Conservation (phyloP, 2,329 filamentous ascomycete species). For the Monosporascus sp. region DNA sequence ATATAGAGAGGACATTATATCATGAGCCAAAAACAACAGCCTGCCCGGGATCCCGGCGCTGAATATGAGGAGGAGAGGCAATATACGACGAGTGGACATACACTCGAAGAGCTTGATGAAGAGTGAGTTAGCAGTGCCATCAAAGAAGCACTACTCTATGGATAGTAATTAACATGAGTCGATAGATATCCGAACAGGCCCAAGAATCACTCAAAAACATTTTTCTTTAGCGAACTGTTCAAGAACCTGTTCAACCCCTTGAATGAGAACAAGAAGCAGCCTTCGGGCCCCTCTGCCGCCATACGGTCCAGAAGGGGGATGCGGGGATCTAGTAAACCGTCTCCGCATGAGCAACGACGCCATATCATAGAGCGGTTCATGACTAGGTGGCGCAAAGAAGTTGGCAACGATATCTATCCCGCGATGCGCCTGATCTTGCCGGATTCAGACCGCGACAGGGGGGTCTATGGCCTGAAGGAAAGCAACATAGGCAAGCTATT, state of each 20-base stretch:
- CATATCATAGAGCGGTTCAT: slow-evolving; percentile 86
- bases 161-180: slow-evolving; percentile 4
- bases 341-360: slow-evolving; percentile 72
- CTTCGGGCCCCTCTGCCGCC: slow-evolving; percentile 47
- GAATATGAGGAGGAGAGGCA: slow-evolving; percentile 48
- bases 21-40: slow-evolving; percentile 30
- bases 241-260: slow-evolving; percentile 75
- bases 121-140: slow-evolving; percentile 29
- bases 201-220: slow-evolving; percentile 70
- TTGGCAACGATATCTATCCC: slow-evolving; percentile 90
- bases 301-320: slow-evolving; percentile 53
- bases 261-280: slow-evolving; percentile 73
- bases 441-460: slow-evolving; percentile 86
- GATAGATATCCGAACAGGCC: slow-evolving; percentile 78
- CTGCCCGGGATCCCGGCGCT: slow-evolving; percentile 34
- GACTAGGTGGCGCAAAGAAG: slow-evolving; percentile 76
- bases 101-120: slow-evolving; percentile 39
- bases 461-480: slow-evolving; percentile 93
- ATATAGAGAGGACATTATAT: slow-evolving; percentile 1
- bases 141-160: background rate
- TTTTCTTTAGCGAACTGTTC: slow-evolving; percentile 78
- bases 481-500: slow-evolving; percentile 83
- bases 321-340: slow-evolving; percentile 52
- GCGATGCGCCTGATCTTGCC: slow-evolving; percentile 87
- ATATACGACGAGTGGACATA: slow-evolving; percentile 37